Evolutionary conservation across 1,139 yeast species (phyloP).

Genomic region (Pichia sorboxylosa): DNA sequence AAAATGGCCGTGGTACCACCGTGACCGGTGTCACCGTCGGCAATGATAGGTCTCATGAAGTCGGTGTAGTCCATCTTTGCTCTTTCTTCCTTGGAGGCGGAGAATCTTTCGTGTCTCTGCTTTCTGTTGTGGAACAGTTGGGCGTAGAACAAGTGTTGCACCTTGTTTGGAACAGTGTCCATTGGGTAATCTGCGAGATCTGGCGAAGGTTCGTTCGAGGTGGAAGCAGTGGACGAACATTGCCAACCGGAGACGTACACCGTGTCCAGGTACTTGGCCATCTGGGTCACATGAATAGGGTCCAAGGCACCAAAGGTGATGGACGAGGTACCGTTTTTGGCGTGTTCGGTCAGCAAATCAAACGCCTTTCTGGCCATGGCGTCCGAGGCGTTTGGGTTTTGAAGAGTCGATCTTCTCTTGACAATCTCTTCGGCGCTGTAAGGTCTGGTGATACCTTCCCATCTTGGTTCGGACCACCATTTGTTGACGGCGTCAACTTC

Average conservation of each 20-base stretch:
- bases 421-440: conserved; percentile 88
- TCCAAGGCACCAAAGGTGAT: conserved; percentile 95
- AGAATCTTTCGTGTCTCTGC: conserved; percentile 77
- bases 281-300: conserved; percentile 91
- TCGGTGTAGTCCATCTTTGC: conserved; percentile 57
- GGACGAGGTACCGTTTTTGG: conserved; percentile 60
- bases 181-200: conserved; percentile 97
- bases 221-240: conserved; percentile 93
- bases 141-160: conserved; percentile 93
- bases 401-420: conserved; percentile 69
- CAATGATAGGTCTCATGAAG: conserved; percentile 87
- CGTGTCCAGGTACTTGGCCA: conserved; percentile 90
- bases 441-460: conserved; percentile 79
- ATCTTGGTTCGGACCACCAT: conserved; percentile 94
- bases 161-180: conserved; percentile 98
- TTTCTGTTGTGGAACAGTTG: conserved; percentile 96
- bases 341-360: conserved; percentile 60
- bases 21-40: conserved; percentile 98
- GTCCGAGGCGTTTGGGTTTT: conserved; percentile 59
- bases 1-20: conserved; percentile 96
- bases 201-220: conserved; percentile 95
- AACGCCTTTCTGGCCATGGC: conserved; percentile 74
- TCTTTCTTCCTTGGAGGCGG: conserved; percentile 48
- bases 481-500: conserved; percentile 63
- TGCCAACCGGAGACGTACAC: conserved; percentile 98